These are phyloP conservation scores for Peronospora destructor DNA, from an alignment of 352 stramenopile species.

Conservation along the genomic window DNA sequence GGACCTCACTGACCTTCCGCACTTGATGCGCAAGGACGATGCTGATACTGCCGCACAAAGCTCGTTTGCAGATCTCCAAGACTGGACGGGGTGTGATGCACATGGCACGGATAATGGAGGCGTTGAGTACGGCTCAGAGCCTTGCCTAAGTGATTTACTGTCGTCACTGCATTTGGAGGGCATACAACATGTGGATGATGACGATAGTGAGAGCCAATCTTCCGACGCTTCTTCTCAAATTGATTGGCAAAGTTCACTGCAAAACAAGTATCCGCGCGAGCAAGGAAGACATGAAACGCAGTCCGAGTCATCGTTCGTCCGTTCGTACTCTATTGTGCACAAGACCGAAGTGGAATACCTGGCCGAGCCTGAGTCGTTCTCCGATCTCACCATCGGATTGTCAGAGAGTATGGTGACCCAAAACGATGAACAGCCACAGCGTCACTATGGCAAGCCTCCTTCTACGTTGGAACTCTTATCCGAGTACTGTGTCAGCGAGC, in stretches of 20 bases:
- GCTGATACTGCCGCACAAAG: conserved; percentile 18
- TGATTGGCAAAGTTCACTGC: conserved; percentile 21
- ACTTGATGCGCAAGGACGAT: conserved; percentile 64
- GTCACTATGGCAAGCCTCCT: conserved; percentile 31
- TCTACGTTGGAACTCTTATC: conserved; percentile 60
- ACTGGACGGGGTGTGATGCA: conserved; percentile 23
- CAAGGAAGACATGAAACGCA: conserved; percentile 7
- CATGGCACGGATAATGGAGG: conserved; percentile 8
- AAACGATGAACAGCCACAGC: conserved; percentile 12
- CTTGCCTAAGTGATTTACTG: conserved; percentile 23
- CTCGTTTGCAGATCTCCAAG: conserved; percentile 40
- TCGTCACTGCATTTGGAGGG: conserved; percentile 23
- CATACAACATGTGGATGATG: conserved; percentile 23
- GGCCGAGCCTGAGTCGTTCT: conserved; percentile 13
- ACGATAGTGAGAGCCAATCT: conserved; percentile 32
- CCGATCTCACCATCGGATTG: conserved; percentile 24
- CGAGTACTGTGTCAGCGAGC: conserved; percentile 38
- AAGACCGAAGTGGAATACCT: conserved; percentile 12
- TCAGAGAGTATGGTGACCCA: conserved; percentile 23
- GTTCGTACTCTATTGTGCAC: conserved; percentile 15
- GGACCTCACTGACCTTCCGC: conserved; percentile 59
- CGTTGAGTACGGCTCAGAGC: conserved; percentile 19
- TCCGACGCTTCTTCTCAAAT: conserved; percentile 31
- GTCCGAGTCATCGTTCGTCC: conserved; percentile 21
- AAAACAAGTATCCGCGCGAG: conserved; percentile 2